Evolutionary conservation across 495 filamentous ascomycete genomes (phyloP).

Genomic region (Tuber magnatum): DNA sequence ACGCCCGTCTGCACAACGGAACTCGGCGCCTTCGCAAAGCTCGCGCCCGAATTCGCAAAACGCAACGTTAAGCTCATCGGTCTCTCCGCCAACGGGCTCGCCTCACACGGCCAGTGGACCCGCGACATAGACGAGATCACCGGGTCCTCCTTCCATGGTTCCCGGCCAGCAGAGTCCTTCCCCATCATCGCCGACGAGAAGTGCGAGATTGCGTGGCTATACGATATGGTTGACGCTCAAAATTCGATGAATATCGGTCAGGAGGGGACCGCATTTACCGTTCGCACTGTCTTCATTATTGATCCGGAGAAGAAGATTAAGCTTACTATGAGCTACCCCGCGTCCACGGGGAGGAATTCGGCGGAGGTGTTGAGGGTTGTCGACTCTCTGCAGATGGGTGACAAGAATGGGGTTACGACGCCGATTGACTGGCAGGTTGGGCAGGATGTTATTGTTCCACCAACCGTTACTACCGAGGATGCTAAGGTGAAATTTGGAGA

Average conservation of each 20-base stretch:
- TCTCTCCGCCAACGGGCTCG: constrained; percentile 55
- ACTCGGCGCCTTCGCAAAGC: constrained; percentile 59
- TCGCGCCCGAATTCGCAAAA: constrained; percentile 56
- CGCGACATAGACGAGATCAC: constrained; percentile 59
- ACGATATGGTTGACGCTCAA: constrained; percentile 58
- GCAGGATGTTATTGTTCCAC: constrained; percentile 63
- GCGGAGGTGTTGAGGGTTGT: constrained; percentile 60
- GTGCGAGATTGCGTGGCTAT: constrained; percentile 57
- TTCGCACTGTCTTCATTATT: constrained; percentile 63
- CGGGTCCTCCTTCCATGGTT: constrained; percentile 46
- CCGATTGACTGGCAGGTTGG: constrained; percentile 60
- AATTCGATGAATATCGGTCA: constrained; percentile 16
- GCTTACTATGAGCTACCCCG: constrained; percentile 59
- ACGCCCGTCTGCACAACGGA: constrained; percentile 67
- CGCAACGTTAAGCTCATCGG: constrained; percentile 62
- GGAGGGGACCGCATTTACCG: constrained; percentile 53
- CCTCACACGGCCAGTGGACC: constrained; percentile 57
- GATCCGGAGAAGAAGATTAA: constrained; percentile 63
- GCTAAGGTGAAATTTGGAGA: constrained; percentile 62
- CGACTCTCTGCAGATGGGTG: constrained; percentile 58
- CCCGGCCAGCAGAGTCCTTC: constrained; percentile 52
- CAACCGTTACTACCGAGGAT: constrained; percentile 55
- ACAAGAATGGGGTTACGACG: constrained; percentile 57
- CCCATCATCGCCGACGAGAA: constrained; percentile 64
- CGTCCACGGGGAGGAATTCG: constrained; percentile 58